Evolutionary conservation across 2,329 filamentous ascomycete genomes (phyloP).

Genomic region (Achaetomium macrosporum): DNA sequence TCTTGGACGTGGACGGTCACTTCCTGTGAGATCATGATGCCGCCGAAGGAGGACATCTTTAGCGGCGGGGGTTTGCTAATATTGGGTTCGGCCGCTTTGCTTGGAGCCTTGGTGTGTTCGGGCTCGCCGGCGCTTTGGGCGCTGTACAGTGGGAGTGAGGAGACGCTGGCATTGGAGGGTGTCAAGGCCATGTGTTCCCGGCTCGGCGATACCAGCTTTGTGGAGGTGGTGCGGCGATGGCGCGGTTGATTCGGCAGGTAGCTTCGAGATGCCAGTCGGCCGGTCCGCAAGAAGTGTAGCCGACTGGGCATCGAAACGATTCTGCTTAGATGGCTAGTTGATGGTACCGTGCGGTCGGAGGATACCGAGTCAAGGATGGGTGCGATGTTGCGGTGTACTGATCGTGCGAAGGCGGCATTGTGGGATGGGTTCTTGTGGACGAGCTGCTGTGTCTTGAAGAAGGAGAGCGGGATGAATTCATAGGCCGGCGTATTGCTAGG

Average conservation of each 20-base stretch:
- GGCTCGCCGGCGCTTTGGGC: background rate
- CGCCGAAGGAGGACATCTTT: conserved; percentile 36
- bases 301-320: conserved; percentile 3
- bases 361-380: conserved; percentile 37
- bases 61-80: background rate
- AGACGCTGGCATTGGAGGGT: conserved; percentile 12
- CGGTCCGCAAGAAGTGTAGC: background rate
- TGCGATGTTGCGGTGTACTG: conserved; percentile 56
- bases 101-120: background rate
- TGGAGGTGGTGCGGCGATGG: background rate
- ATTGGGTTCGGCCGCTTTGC: background rate
- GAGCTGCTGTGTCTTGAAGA: conserved; percentile 63
- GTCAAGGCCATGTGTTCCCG: conserved; percentile 14
- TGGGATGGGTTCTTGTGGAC: conserved; percentile 49
- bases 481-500: conserved; percentile 38
- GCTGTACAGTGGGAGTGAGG: conserved; percentile 7
- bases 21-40: conserved; percentile 59
- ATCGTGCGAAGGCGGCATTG: conserved; percentile 54
- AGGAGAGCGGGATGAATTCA: conserved; percentile 55
- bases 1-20: conserved; percentile 48
- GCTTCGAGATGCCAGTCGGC: background rate
- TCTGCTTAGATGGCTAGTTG: conserved; percentile 7
- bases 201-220: conserved; percentile 16
- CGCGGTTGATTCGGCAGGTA: background rate
- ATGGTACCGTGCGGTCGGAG: conserved; percentile 16